These are phyloP conservation scores for Orbilia brochopaga DNA, from an alignment of 2,329 filamentous ascomycete genomes.

Conservation along the genomic window DNA sequence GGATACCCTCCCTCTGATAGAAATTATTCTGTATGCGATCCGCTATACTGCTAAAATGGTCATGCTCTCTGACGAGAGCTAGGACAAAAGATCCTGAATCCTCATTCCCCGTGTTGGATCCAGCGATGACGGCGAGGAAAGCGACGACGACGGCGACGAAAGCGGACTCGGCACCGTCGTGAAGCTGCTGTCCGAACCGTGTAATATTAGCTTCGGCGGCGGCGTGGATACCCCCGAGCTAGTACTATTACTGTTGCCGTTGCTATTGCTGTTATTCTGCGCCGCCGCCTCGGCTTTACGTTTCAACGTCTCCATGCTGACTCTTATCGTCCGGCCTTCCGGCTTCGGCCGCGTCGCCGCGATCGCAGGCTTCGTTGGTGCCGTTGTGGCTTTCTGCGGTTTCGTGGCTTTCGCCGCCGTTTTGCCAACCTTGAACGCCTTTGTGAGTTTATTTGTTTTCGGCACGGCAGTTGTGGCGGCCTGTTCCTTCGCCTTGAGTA, in stretches of 20 bases:
- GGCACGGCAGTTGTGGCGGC: neutral
- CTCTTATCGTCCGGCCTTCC: conserved; percentile 22
- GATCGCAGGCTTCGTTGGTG: conserved; percentile 7
- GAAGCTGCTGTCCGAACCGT: conserved; percentile 47
- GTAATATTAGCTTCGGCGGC: conserved; percentile 30
- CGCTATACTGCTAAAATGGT: too few species aligned
- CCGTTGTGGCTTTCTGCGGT: conserved; percentile 16
- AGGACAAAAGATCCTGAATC: conserved; percentile 33
- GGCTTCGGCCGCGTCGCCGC: conserved; percentile 6
- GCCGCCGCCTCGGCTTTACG: conserved; percentile 19
- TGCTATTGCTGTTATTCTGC: too few species aligned
- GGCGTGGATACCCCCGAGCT: conserved; percentile 10
- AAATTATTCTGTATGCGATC: too few species aligned
- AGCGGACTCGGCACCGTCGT: conserved; percentile 32
- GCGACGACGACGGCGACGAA: conserved; percentile 10
- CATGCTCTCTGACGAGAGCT: too few species aligned
- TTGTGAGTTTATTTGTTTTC: conserved; percentile 28
- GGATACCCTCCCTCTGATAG: too few species aligned
- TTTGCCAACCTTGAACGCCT: conserved; percentile 41
- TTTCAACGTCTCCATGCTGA: conserved; percentile 43
- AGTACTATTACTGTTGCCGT: neutral
- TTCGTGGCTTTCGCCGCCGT: conserved; percentile 5
- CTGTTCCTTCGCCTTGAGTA: conserved; percentile 21
- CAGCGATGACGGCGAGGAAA: conserved; percentile 14
- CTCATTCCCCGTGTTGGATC: conserved; percentile 37